Evolutionary conservation across 495 filamentous ascomycete genomes (phyloP).

Genomic region (Hypomontagnella submonticulosa): DNA sequence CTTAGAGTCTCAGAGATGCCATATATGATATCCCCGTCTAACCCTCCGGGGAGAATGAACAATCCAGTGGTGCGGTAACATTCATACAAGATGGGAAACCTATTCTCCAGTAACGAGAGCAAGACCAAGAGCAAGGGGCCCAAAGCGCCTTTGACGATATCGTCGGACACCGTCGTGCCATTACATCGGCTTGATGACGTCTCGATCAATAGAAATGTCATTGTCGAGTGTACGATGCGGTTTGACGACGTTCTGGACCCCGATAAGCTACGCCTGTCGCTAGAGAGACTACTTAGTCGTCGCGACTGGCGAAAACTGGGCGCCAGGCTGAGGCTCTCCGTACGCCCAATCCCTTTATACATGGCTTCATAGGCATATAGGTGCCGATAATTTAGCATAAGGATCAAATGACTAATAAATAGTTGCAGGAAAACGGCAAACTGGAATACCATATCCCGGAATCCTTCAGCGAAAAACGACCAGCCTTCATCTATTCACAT

Average conservation of each 20-base stretch:
- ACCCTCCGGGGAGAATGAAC: constrained; percentile 1
- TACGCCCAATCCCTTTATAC: constrained; percentile 33
- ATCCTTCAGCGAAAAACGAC: constrained; percentile 52
- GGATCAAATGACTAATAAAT: constrained; percentile 3
- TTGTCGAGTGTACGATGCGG: constrained; percentile 52
- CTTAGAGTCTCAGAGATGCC: constrained; percentile 6
- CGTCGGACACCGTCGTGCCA: constrained; percentile 53
- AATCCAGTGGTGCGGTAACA: constrained; percentile 23
- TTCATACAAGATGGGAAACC: constrained; percentile 33
- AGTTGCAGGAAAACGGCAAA: constrained; percentile 44
- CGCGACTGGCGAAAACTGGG: constrained; percentile 60
- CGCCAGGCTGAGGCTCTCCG: constrained; percentile 54
- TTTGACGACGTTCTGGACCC: constrained; percentile 63
- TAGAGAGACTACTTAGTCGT: constrained; percentile 51
- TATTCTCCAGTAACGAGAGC: constrained; percentile 12
- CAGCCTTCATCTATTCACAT: constrained; percentile 54
- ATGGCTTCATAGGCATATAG: neutral
- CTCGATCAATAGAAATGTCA: constrained; percentile 47
- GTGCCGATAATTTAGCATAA: neutral
- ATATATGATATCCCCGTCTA: constrained; percentile 3
- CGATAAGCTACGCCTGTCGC: constrained; percentile 51
- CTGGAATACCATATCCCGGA: constrained; percentile 60
- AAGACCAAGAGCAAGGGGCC: neutral
- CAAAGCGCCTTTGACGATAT: constrained; percentile 38
- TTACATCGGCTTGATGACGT: constrained; percentile 55